Evolutionary conservation across 1,284 basidiomycete species (phyloP).

Genomic region (Leccinum subrobustum): DNA sequence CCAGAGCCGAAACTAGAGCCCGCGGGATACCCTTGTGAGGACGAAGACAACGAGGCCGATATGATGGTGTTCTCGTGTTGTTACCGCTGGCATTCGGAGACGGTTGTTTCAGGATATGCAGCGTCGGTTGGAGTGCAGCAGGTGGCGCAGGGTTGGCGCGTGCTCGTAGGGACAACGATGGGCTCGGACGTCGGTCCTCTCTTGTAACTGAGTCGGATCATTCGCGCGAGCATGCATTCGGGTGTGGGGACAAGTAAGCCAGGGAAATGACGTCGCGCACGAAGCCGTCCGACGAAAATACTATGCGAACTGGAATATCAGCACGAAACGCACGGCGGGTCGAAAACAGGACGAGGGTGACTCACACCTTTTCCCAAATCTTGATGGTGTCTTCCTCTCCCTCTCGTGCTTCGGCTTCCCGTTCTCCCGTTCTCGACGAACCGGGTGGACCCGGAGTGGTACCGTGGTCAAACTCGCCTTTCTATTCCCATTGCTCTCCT

Average conservation of each 20-base stretch:
- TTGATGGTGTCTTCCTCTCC: too few species aligned
- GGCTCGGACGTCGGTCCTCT: slow-evolving; percentile 47
- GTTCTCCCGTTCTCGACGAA: too few species aligned
- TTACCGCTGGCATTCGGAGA: background rate
- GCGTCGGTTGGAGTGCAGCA: slow-evolving; percentile 29
- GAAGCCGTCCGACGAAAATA: too few species aligned
- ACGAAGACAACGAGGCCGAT: background rate
- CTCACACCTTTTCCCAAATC: too few species aligned
- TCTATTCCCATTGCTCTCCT: background rate
- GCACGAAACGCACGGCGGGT: background rate
- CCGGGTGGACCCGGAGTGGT: background rate
- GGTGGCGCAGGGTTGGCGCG: slow-evolving; percentile 26
- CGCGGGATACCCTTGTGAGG: background rate
- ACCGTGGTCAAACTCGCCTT: background rate
- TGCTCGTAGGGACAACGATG: slow-evolving; percentile 36
- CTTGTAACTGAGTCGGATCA: slow-evolving; percentile 35
- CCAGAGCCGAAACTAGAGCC: slow-evolving; percentile 4
- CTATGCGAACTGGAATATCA: slow-evolving; percentile 2
- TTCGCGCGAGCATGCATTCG: background rate
- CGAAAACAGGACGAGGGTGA: too few species aligned
- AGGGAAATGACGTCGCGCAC: too few species aligned
- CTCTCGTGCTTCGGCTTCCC: too few species aligned
- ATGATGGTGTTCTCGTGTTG: background rate
- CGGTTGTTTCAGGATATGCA: slow-evolving; percentile 18
- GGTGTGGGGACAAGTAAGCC: background rate